Percentiles rank a stretch among this genome's conserved stretches.
Evolutionary conservation across 2,329 filamentous ascomycete genomes (phyloP).

Genomic region (Paecilomyces niveus): DNA sequence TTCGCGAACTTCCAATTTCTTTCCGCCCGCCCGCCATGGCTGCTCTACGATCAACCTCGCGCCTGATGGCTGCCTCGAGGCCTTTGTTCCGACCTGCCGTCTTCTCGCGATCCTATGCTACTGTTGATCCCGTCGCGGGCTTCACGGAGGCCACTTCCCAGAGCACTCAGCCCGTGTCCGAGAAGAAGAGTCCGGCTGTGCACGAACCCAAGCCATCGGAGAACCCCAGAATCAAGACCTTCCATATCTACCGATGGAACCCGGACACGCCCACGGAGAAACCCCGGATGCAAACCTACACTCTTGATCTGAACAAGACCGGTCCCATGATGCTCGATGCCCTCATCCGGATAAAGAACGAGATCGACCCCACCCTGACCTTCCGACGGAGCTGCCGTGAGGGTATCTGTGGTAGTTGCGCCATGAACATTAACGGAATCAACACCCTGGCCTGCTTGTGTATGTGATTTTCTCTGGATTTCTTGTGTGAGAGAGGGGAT

Average conservation of each 20-base stretch:
- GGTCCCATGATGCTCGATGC: slow-evolving; percentile 98
- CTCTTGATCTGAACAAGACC: slow-evolving; percentile 95
- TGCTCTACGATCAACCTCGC: slow-evolving; percentile 42
- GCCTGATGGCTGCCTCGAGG: slow-evolving; percentile 36
- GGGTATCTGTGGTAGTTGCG: slow-evolving; percentile 96
- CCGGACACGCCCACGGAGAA: slow-evolving; percentile 87
- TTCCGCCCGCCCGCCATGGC: slow-evolving; percentile 32
- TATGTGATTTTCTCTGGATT: slow-evolving; percentile 46
- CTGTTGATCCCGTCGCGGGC: slow-evolving; percentile 31
- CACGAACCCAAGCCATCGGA: slow-evolving; percentile 53
- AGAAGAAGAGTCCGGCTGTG: slow-evolving; percentile 53
- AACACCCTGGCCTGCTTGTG: slow-evolving; percentile 97
- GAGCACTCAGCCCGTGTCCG: slow-evolving; percentile 30
- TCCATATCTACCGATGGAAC: slow-evolving; percentile 99
- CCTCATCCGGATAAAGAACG: slow-evolving; percentile 97
- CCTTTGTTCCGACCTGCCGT: slow-evolving; percentile 35
- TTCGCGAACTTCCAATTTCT: slow-evolving; percentile 2
- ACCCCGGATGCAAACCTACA: slow-evolving; percentile 92
- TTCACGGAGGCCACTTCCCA: slow-evolving; percentile 20
- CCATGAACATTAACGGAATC: slow-evolving; percentile 99
- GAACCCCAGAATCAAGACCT: slow-evolving; percentile 71
- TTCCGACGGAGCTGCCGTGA: slow-evolving; percentile 95
- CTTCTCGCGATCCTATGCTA: slow-evolving; percentile 41
- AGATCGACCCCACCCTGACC: slow-evolving; percentile 91
- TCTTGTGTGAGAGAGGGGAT: slow-evolving; percentile 1